Conservation (phyloP, 116 monocot genomes). For the Cymodocea nodosa region DNA sequence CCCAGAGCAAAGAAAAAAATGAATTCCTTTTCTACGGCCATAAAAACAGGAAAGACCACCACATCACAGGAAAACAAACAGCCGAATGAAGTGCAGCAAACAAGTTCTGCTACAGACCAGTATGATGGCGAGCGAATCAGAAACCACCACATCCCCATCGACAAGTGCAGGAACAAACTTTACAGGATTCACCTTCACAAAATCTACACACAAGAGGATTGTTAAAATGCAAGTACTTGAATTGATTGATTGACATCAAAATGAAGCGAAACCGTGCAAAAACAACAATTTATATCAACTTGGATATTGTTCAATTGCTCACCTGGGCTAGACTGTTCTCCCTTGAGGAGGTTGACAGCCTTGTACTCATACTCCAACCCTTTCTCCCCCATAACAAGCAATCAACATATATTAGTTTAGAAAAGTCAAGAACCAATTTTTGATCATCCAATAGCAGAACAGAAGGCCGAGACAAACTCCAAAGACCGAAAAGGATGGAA, state of each 20-base stretch:
- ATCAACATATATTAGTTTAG: not conserved
- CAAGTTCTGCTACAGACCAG: constrained; percentile 28
- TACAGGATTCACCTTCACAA: constrained; percentile 58
- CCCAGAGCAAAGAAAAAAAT: not conserved
- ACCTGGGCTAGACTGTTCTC: constrained; percentile 51
- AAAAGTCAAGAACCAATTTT: not conserved
- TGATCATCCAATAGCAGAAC: not conserved
- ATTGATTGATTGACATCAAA: not conserved
- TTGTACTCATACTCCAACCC: constrained; percentile 66
- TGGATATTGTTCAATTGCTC: constrained; percentile 16
- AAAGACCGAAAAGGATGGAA: not conserved
- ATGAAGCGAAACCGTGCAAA: not conserved
- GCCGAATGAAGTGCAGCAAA: not conserved
- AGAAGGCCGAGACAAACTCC: not conserved
- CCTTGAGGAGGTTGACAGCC: constrained; percentile 55
- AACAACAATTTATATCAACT: too few species aligned
- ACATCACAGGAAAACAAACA: not conserved
- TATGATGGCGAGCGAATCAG: constrained; percentile 66
- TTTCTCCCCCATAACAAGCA: constrained; percentile 10
- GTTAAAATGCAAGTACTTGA: not conserved
- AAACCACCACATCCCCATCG: constrained; percentile 43
- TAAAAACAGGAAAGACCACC: not conserved
- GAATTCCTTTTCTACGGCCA: not conserved
- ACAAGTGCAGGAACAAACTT: constrained; percentile 63
- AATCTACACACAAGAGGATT: constrained; percentile 26